Evolutionary conservation across 108 stramenopile species (phyloP).

Genomic region (Fistulifera pelliculosa): DNA sequence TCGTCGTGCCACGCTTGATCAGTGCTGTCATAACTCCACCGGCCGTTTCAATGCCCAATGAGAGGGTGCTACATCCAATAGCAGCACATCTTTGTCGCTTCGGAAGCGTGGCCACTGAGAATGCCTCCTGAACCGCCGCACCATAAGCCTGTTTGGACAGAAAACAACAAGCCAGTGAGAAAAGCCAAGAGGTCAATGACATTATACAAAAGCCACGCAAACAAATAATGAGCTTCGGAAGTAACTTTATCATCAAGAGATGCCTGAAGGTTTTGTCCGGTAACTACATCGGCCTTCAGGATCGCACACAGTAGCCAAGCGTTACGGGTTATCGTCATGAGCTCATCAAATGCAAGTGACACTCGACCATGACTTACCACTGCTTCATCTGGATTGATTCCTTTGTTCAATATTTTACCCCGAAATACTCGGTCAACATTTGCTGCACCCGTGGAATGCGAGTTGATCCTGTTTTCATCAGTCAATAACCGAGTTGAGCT

Average conservation of each 20-base stretch:
- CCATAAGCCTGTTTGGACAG: slow-evolving; percentile 61
- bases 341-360: neutral
- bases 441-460: slow-evolving; percentile 93
- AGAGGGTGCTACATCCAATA: slow-evolving; percentile 92
- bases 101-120: slow-evolving; percentile 68
- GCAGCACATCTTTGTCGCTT: slow-evolving; percentile 73
- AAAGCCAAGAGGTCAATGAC: neutral
- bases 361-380: slow-evolving; percentile 26
- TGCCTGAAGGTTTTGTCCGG: neutral
- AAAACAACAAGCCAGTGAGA: neutral
- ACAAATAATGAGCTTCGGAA: neutral
- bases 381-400: slow-evolving; percentile 96
- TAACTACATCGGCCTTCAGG: slow-evolving; percentile 4
- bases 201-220: neutral
- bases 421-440: slow-evolving; percentile 90
- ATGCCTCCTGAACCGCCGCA: slow-evolving; percentile 95
- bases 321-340: slow-evolving; percentile 4
- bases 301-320: slow-evolving; percentile 4
- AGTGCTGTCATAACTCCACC: slow-evolving; percentile 88
- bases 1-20: slow-evolving; percentile 76
- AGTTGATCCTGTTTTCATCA: too few species aligned
- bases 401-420: slow-evolving; percentile 89
- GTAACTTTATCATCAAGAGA: slow-evolving; percentile 2
- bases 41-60: slow-evolving; percentile 88
- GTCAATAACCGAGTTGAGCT: too few species aligned